A percentile compares a stretch with the other conserved stretches of the same genome.
Evolutionary conservation across 23 red algal genomes (phyloP).

Genomic region (Gracilariopsis chorda): DNA sequence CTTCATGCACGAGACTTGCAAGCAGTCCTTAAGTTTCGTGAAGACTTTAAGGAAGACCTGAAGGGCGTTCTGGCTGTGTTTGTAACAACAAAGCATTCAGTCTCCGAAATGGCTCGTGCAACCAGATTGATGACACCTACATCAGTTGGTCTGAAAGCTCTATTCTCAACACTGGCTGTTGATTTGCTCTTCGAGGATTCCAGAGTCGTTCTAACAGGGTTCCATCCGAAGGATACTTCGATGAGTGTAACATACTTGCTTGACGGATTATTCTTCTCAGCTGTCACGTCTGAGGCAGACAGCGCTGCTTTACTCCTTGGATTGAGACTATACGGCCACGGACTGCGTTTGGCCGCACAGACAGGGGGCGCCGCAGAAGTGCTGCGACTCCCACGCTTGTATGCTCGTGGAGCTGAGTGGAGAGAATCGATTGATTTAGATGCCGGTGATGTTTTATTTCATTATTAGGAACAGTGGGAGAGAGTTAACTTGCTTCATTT

Average conservation of each 20-base stretch:
- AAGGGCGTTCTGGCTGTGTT: conserved; percentile 38
- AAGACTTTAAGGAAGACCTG: conserved; percentile 52
- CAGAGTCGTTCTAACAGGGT: conserved; percentile 26
- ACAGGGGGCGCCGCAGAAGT: conserved; percentile 33
- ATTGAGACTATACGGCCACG: conserved; percentile 50
- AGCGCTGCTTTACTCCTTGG: conserved; percentile 43
- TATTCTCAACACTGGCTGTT: conserved; percentile 43
- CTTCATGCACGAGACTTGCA: conserved; percentile 32
- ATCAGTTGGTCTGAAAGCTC: background rate
- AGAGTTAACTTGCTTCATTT: no score
- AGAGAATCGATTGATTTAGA: conserved; percentile 37
- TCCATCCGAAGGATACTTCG: conserved; percentile 49
- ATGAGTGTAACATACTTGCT: conserved; percentile 42
- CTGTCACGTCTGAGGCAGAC: conserved; percentile 56
- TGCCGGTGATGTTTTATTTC: no score
- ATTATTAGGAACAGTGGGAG: no score
- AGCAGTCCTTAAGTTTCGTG: conserved; percentile 52
- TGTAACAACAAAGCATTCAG: conserved; percentile 31
- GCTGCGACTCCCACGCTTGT: conserved; percentile 39
- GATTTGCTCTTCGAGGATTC: conserved; percentile 52
- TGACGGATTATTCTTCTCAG: conserved; percentile 58
- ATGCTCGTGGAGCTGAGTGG: conserved; percentile 58
- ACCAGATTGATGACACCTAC: background rate
- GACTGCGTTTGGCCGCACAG: conserved; percentile 22
- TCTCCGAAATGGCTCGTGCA: conserved; percentile 48